Evolutionary conservation across 495 filamentous ascomycete species (phyloP).

Genomic region (Aspergillus hancockii): DNA sequence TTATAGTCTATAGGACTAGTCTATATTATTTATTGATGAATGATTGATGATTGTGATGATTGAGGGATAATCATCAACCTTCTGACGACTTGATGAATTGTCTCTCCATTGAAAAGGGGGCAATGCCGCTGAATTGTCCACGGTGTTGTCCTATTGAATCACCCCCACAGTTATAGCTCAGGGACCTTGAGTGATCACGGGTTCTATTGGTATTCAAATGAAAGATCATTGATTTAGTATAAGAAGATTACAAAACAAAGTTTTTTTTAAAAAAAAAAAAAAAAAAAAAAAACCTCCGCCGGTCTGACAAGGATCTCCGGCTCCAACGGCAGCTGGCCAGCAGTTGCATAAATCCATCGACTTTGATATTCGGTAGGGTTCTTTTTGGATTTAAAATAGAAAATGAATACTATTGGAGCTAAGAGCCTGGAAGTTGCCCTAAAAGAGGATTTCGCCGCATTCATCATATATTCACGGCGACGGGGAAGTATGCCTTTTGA

Average conservation of each 20-base stretch:
- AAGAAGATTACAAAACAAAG: slow-evolving; percentile 2
- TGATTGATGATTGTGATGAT: too few species aligned
- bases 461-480: not conserved
- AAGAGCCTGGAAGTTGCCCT: not conserved
- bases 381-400: too few species aligned
- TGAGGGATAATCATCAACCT: not conserved
- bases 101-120: too few species aligned
- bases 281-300: slow-evolving; percentile 10
- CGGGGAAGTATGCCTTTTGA: not conserved
- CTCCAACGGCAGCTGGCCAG: not conserved
- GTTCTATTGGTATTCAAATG: too few species aligned
- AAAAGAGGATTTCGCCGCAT: not conserved
- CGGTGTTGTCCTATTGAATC: not conserved
- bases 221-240: not conserved
- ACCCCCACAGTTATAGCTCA: not conserved
- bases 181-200: too few species aligned
- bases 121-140: not conserved
- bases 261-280: slow-evolving; percentile 21
- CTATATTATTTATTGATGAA: not conserved
- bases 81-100: not conserved
- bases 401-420: too few species aligned
- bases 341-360: not conserved
- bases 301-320: slow-evolving; percentile 1
- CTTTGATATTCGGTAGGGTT: not conserved
- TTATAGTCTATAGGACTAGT: too few species aligned